Evolutionary conservation across 192 early-diverging fungal species (phyloP), one percentile per base, ranked within the genome.

Genomic region (Pilaira anomala): DNA sequence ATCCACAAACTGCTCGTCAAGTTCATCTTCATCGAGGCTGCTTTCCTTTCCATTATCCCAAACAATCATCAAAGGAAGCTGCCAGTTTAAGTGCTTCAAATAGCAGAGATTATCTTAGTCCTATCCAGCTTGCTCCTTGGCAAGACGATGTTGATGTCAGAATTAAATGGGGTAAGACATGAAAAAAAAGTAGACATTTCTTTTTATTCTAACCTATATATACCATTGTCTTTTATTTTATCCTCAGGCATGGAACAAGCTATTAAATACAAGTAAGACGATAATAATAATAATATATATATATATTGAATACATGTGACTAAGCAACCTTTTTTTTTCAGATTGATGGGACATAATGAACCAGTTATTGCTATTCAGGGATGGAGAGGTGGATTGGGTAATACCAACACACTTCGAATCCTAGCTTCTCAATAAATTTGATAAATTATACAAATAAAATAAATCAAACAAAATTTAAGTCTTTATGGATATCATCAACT

Each of bases 351-450:
- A 63, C 77, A 76, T 51, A 85, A 85, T 48, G 90, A 92, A 52
- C 70, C 85, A 14, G 81, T 92, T 21, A 84, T 92, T 51, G 85
- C 85, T 60, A 83, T 92, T 60, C 90, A 92, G 72, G 90, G 90
- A n/a, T 92, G 90, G 90, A 85, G 85, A 67, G 86, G 87, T 24
- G 90, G 90, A 25, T 71, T 90, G 16, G 90, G 90, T 59, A 87
- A 92, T 76, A 90, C 90, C 55, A 92, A 92, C 75, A 90, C 90
- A 28, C 80, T 92, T 65, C 87, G 90, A 48, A 80, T 92, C 12
- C 69, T 92, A 39, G 49, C 62, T 41, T 42, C 59, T 16, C 69
- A 63, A 12, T 72, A 62, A 60, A n/a, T n/a, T n/a, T n/a, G n/a
- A n/a, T n/a, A n/a, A n/a, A n/a, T n/a, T n/a, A n/a, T n/a, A n/a